Conservation (phyloP, 345 rosid species). For the Brassica juncea region DNA sequence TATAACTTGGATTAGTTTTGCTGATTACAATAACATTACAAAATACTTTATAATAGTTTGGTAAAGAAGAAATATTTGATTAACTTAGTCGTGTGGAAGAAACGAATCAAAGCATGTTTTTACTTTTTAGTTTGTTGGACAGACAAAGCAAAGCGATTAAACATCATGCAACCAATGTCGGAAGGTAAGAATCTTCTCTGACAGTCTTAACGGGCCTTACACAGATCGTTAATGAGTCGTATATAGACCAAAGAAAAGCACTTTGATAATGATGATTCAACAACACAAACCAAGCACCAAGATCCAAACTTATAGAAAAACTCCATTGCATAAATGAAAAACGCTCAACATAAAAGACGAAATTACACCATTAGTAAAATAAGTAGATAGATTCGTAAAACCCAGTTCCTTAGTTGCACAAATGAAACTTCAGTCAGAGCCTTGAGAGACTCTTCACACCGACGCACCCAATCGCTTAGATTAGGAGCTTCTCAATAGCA, state of each 20-base stretch:
- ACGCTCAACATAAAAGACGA: background rate
- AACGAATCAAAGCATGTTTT: constrained; percentile 27
- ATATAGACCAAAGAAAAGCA: background rate
- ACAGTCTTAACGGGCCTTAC: background rate
- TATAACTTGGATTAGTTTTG: constrained; percentile 7
- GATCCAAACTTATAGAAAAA: constrained; percentile 7
- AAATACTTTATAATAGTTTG: background rate
- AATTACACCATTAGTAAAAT: background rate
- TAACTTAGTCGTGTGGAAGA: constrained; percentile 13
- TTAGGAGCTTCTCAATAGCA: constrained; percentile 86
- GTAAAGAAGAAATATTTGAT: background rate
- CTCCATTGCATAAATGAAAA: constrained; percentile 2
- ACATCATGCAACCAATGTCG: background rate
- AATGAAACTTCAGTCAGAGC: constrained; percentile 56
- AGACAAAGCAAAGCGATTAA: constrained; percentile 32
- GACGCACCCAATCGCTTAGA: constrained; percentile 44
- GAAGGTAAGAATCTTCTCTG: constrained; percentile 18
- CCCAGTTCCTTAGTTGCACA: background rate
- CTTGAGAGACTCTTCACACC: constrained; percentile 80
- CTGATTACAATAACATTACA: constrained; percentile 6
- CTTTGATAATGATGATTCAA: background rate
- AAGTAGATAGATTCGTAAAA: background rate
- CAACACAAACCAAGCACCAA: background rate
- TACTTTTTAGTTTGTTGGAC: constrained; percentile 2
- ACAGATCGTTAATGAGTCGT: background rate